Evolutionary conservation across 139 green algal genomes (phyloP).

Genomic region (Chlamydomonas eustigma): DNA sequence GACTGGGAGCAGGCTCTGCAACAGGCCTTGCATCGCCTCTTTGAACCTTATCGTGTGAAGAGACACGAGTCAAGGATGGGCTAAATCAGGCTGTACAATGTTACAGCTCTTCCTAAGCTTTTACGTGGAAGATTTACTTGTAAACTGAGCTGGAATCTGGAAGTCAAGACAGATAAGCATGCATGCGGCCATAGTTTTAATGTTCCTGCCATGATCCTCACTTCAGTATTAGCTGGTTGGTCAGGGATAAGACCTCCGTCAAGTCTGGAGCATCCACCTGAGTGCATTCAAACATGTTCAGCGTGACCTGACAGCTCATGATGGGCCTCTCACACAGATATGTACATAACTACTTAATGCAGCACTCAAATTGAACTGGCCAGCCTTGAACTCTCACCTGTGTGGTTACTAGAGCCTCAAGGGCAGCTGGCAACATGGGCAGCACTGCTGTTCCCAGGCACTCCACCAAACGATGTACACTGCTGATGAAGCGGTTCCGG

Average conservation of each 20-base stretch:
- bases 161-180: no score
- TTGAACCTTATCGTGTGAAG: constrained; percentile 42
- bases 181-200: no score
- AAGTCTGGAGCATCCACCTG: constrained; percentile 49
- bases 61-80: not conserved
- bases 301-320: no score
- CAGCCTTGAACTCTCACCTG: constrained; percentile 46
- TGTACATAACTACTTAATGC: no score
- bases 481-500: constrained; percentile 65
- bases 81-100: not conserved
- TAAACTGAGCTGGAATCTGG: no score
- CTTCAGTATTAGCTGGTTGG: constrained; percentile 64
- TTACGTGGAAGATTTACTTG: no score
- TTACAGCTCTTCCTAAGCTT: no score
- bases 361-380: no score
- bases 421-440: constrained; percentile 47
- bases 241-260: constrained; percentile 59
- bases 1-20: constrained; percentile 54
- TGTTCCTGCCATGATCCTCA: no score
- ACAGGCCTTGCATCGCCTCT: constrained; percentile 40
- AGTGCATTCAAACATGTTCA: no score
- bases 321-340: no score
- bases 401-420: constrained; percentile 58
- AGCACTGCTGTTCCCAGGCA: constrained; percentile 39
- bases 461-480: constrained; percentile 86